phyloP scores from a whole-genome alignment of 2,329 filamentous ascomycete species.

The Ceratocystis ficicola region DNA sequence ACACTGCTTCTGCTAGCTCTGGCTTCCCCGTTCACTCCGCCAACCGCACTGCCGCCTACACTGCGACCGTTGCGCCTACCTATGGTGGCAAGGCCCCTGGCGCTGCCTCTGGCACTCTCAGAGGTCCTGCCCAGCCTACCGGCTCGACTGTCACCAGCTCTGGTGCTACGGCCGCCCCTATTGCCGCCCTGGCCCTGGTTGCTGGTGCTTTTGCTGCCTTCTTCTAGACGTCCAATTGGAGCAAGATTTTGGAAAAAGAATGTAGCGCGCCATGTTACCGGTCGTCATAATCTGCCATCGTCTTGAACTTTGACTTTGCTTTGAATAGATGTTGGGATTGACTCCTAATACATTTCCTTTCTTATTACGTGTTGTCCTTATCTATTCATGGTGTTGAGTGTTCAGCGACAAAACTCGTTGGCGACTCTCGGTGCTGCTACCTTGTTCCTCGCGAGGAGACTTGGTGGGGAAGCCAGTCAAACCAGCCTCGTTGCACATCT shows the following conservation, averaged over 20 bases:
- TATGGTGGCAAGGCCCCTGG: background rate
- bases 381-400: background rate
- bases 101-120: background rate
- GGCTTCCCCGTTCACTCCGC: conserved; percentile 6
- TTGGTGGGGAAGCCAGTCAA: conserved; percentile 6
- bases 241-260: background rate
- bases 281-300: background rate
- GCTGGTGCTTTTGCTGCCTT: conserved; percentile 22
- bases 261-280: background rate
- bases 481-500: background rate
- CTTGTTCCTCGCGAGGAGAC: background rate
- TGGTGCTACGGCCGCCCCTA: conserved; percentile 15
- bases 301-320: background rate
- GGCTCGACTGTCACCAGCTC: conserved; percentile 12
- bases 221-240: conserved; percentile 16
- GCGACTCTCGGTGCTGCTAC: background rate
- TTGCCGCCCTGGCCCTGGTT: conserved; percentile 21
- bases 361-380: conserved; percentile 2
- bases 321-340: background rate
- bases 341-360: background rate
- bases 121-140: conserved; percentile 14
- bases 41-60: conserved; percentile 18
- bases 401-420: no score
- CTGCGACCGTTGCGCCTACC: conserved; percentile 12
- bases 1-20: conserved; percentile 12